A percentile compares a stretch with the other conserved stretches of the same genome.
Evolutionary conservation across 257 asterid genomes (phyloP).

Genomic region (Voacanga thouarsii): DNA sequence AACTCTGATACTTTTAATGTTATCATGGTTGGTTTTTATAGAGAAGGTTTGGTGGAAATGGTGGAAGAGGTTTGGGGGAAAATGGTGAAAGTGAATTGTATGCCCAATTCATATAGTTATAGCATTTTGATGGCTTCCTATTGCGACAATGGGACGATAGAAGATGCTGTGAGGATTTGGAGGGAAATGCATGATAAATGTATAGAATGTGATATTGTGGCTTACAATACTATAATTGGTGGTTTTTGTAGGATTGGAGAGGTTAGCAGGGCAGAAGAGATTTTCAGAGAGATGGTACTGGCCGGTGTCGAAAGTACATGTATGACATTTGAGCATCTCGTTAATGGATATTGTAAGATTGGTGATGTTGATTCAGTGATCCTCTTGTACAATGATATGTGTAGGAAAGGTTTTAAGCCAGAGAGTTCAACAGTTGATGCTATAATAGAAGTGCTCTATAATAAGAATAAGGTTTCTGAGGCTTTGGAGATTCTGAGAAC

Average conservation of each 20-base stretch:
- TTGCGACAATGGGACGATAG: conserved; percentile 51
- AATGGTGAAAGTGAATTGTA: conserved; percentile 38
- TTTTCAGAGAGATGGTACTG: conserved; percentile 59
- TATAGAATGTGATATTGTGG: conserved; percentile 42
- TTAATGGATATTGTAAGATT: conserved; percentile 55
- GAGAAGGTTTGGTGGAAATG: conserved; percentile 64
- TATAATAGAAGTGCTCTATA: conserved; percentile 48
- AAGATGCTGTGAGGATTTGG: conserved; percentile 60
- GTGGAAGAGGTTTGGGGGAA: conserved; percentile 77
- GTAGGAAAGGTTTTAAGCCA: conserved; percentile 48
- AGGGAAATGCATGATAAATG: conserved; percentile 48
- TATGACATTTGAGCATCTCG: conserved; percentile 66
- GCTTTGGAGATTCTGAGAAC: conserved; percentile 43
- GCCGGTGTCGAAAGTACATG: conserved; percentile 55
- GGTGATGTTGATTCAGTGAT: conserved; percentile 45
- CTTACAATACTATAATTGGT: conserved; percentile 66
- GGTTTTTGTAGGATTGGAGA: conserved; percentile 63
- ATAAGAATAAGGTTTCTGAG: conserved; percentile 28
- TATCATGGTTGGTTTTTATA: conserved; percentile 66
- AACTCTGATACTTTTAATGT: conserved; percentile 51
- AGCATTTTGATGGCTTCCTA: conserved; percentile 56
- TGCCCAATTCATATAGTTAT: conserved; percentile 58
- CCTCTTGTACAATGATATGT: conserved; percentile 59
- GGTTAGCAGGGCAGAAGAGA: conserved; percentile 62
- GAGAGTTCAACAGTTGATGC: conserved; percentile 49